A percentile compares a stretch with the other conserved stretches of the same genome.
Evolutionary conservation across 169 alveolate genomes (phyloP).

Genomic region (Ichthyophthirius multifiliis): DNA sequence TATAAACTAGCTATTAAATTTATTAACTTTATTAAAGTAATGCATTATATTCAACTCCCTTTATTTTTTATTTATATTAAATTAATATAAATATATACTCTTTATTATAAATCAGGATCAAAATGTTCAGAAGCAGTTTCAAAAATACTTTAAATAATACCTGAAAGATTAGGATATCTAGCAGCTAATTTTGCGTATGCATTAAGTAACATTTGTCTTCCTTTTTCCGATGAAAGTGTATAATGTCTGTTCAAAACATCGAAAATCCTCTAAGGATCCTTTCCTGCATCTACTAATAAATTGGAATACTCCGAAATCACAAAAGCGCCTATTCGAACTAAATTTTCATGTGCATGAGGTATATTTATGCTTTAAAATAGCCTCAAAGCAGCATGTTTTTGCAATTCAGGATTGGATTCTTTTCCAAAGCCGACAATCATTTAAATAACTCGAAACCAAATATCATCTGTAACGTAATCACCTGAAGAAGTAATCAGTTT

Average conservation of each 20-base stretch:
- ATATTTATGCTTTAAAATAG: slow-evolving; percentile 52
- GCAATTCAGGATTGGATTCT: slow-evolving; percentile 54
- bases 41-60: slow-evolving; percentile 76
- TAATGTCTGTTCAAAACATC: slow-evolving; percentile 74
- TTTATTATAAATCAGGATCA: slow-evolving; percentile 87
- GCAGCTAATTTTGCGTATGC: slow-evolving; percentile 54
- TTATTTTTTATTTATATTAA: no score
- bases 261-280: slow-evolving; percentile 51
- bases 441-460: slow-evolving; percentile 77
- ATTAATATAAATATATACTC: no score
- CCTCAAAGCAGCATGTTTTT: slow-evolving; percentile 82
- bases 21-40: slow-evolving; percentile 52
- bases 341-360: slow-evolving; percentile 81
- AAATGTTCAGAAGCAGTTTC: slow-evolving; percentile 73
- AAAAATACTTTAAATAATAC: slow-evolving; percentile 35
- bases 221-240: slow-evolving; percentile 39
- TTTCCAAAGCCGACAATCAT: slow-evolving; percentile 87
- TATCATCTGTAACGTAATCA: slow-evolving; percentile 87
- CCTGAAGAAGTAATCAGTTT: slow-evolving; percentile 91
- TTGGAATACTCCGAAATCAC: slow-evolving; percentile 83
- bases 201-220: slow-evolving; percentile 52
- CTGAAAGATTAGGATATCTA: slow-evolving; percentile 36
- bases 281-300: slow-evolving; percentile 55
- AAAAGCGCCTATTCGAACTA: slow-evolving; percentile 80
- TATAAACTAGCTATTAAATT: slow-evolving; percentile 58